Evolutionary conservation across 257 asterid genomes (phyloP), one percentile per base, ranked within the genome.

Genomic region (Solanum dulcamara): DNA sequence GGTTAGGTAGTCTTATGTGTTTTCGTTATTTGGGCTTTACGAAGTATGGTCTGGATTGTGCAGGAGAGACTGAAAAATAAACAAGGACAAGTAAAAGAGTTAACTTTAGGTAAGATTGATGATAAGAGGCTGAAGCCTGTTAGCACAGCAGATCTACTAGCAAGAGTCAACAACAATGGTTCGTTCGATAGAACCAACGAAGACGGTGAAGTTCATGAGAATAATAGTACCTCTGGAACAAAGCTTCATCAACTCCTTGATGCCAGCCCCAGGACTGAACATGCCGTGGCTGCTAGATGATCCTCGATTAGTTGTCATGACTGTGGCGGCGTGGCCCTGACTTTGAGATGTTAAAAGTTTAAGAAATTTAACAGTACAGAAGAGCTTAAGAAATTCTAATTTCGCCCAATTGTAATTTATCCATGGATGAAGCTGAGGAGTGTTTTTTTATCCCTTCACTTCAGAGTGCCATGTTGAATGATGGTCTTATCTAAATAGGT

Each of bases 271-370:
- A 87, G 94, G 84, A 86, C 93, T 0, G 98, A 94, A 13, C 38
- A 62, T 88, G 96, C 95, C 8, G 99, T 97, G 33, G 99, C 96
- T 22, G 99, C 99, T 50, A 87, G 96, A 83, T 97, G 91, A 96
- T 42, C 5, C 17, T 70, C 9, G 4, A 33, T 22, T 37, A 15
- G 46, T 26, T 26, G 2, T 75, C 17, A 44, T 17, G 26, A 28
- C 42, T 3, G 2, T 37, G 35, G 66, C 7, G 66, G 28, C 40
- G 11, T 24, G 22, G 10, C 30, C 7, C 50, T 18, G 4, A 37
- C 17, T 33, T 18, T 35, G 79, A 35, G 48, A 35, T 68, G 24
- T 17, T 33, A 17, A 33, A 67, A 18, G 38, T 64, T 37, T 0
- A 8, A 70, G 30, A 24, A 24, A 59, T 59, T 24, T 24, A 11